These are phyloP conservation scores for Heterobasidion parviporum DNA, from an alignment of 1,284 basidiomycete species.

Conservation along the genomic window DNA sequence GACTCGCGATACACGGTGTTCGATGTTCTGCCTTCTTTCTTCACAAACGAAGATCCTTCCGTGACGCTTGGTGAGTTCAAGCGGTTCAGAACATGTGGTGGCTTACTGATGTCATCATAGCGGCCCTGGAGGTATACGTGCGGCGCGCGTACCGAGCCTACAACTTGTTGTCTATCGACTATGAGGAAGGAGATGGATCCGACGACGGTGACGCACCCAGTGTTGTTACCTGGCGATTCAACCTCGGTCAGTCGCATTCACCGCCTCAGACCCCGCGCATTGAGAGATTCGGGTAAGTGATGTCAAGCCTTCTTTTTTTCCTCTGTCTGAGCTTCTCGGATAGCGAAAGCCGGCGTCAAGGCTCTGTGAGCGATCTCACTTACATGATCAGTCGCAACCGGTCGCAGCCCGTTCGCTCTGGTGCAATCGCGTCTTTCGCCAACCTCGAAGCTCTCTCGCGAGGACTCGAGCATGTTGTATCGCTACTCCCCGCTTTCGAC, in stretches of 20 bases:
- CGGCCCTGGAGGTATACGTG: slow-evolving; percentile 94
- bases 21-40: slow-evolving; percentile 95
- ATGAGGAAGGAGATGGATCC: slow-evolving; percentile 78
- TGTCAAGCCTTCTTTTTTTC: slow-evolving; percentile 11
- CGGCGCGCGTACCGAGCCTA: slow-evolving; percentile 96
- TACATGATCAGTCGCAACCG: slow-evolving; percentile 82
- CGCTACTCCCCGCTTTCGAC: slow-evolving; percentile 67
- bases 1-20: slow-evolving; percentile 97
- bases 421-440: slow-evolving; percentile 86
- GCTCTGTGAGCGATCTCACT: slow-evolving; percentile 88
- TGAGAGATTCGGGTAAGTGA: slow-evolving; percentile 44
- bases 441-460: slow-evolving; percentile 62
- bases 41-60: slow-evolving; percentile 80
- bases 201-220: slow-evolving; percentile 77
- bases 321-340: slow-evolving; percentile 2
- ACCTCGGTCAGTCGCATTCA: slow-evolving; percentile 77
- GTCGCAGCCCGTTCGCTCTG: slow-evolving; percentile 81
- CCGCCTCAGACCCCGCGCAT: slow-evolving; percentile 82
- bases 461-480: slow-evolving; percentile 68
- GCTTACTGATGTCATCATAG: slow-evolving; percentile 29
- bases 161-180: slow-evolving; percentile 86
- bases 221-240: slow-evolving; percentile 90
- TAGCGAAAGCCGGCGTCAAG: slow-evolving; percentile 51
- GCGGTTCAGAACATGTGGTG: not conserved
- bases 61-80: slow-evolving; percentile 67